phyloP scores from a whole-genome alignment of 257 asterid genomes.

The Craterostigma plantagineum region DNA sequence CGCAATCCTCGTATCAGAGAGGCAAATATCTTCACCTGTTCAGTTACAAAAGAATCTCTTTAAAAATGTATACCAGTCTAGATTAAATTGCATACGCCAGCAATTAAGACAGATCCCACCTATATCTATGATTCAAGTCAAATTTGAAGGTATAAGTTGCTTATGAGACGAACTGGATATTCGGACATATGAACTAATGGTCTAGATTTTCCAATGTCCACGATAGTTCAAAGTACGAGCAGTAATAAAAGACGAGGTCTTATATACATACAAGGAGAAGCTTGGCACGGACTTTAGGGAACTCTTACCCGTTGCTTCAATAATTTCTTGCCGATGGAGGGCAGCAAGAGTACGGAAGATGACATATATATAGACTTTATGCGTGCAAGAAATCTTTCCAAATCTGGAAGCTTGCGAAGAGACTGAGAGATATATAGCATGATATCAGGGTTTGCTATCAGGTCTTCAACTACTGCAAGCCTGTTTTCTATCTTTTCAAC shows the following conservation, averaged over 20 bases:
- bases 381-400: conserved; percentile 82
- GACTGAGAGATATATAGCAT: conserved; percentile 30
- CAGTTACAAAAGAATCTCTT: conserved; percentile 10
- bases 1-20: conserved; percentile 71
- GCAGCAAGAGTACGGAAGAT: conserved; percentile 50
- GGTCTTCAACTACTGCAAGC: conserved; percentile 65
- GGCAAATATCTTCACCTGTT: conserved; percentile 77
- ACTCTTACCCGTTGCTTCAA: conserved; percentile 73
- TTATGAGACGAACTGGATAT: no score
- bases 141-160: not conserved
- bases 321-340: conserved; percentile 61
- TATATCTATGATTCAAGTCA: not conserved
- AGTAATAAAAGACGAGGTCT: no score
- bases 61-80: not conserved
- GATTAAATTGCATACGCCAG: not conserved
- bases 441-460: conserved; percentile 41
- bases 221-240: no score
- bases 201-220: no score
- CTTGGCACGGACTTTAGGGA: no score
- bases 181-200: no score
- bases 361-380: conserved; percentile 61
- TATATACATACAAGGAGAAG: no score
- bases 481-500: conserved; percentile 56
- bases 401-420: conserved; percentile 80
- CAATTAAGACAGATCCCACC: no score